Conservation (phyloP, 495 filamentous ascomycete genomes). For the Daldinia grandis region DNA sequence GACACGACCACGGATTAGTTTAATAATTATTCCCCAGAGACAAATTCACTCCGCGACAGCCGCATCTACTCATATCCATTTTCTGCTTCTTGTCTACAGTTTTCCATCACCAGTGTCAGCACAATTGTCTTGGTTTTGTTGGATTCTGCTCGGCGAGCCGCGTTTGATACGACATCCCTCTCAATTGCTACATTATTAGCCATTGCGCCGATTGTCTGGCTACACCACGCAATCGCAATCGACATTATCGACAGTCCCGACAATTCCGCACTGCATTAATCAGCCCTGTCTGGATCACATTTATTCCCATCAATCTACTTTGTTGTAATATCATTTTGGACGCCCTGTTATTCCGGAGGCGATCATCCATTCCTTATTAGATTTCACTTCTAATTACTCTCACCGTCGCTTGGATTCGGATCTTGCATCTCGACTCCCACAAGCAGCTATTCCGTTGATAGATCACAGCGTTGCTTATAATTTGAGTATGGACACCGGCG, state of each 20-base stretch:
- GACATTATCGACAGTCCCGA: slow-evolving; percentile 15
- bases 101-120: slow-evolving; percentile 29
- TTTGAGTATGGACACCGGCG: slow-evolving; percentile 96
- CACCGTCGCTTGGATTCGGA: slow-evolving; percentile 14
- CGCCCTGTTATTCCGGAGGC: slow-evolving; percentile 41
- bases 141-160: slow-evolving; percentile 33
- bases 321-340: slow-evolving; percentile 46
- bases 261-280: slow-evolving; percentile 40
- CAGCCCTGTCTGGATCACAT: slow-evolving; percentile 31
- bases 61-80: slow-evolving; percentile 33
- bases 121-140: slow-evolving; percentile 38
- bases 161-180: slow-evolving; percentile 49
- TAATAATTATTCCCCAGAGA: slow-evolving; percentile 38
- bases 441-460: slow-evolving; percentile 34
- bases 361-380: slow-evolving; percentile 47
- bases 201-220: slow-evolving; percentile 25
- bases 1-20: slow-evolving; percentile 35
- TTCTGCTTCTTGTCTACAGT: slow-evolving; percentile 47
- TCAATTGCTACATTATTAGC: slow-evolving; percentile 40
- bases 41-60: slow-evolving; percentile 15
- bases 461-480: slow-evolving; percentile 32
- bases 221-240: slow-evolving; percentile 16
- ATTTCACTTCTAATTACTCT: slow-evolving; percentile 45
- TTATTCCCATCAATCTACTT: slow-evolving; percentile 35
- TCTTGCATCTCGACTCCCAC: slow-evolving; percentile 26